Conservation (phyloP, 306 rosid genomes). For the Elaeagnus macrophylla region DNA sequence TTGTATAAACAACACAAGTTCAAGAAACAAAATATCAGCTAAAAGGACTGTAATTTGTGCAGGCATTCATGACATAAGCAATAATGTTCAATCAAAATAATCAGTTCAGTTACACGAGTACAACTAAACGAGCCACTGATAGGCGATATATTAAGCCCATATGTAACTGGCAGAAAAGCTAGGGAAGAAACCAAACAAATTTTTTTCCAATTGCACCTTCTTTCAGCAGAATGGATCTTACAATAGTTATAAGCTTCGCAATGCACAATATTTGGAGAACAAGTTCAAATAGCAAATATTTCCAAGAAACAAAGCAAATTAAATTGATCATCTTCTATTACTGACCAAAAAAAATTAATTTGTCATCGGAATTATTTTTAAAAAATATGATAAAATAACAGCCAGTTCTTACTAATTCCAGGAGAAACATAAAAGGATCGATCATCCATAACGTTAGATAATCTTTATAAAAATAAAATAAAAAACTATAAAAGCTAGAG, state of each 20-base stretch:
- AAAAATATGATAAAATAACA: background rate
- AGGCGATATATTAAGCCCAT: too few relatives aligned
- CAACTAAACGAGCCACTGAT: background rate
- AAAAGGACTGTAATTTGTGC: background rate
- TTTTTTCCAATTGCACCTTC: too few relatives aligned
- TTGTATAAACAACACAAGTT: background rate
- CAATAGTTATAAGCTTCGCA: too few relatives aligned
- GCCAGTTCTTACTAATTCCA: slow-evolving; percentile 9
- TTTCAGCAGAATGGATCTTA: too few relatives aligned
- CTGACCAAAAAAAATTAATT: too few relatives aligned
- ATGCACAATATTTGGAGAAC: too few relatives aligned
- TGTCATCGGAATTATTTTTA: too few relatives aligned
- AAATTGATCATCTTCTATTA: too few relatives aligned
- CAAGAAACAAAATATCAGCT: slow-evolving; percentile 11
- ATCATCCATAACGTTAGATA: background rate
- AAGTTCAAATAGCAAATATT: too few relatives aligned
- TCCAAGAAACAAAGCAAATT: too few relatives aligned
- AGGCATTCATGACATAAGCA: background rate
- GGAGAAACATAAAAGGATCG: background rate
- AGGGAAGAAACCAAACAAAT: too few relatives aligned
- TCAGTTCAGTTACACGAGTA: background rate
- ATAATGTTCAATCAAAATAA: background rate
- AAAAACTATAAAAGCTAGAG: slow-evolving; percentile 8
- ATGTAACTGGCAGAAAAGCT: too few relatives aligned
- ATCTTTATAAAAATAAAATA: background rate